phyloP scores from a whole-genome alignment of 2,329 filamentous ascomycete genomes.

The Dactylellina sp. region DNA sequence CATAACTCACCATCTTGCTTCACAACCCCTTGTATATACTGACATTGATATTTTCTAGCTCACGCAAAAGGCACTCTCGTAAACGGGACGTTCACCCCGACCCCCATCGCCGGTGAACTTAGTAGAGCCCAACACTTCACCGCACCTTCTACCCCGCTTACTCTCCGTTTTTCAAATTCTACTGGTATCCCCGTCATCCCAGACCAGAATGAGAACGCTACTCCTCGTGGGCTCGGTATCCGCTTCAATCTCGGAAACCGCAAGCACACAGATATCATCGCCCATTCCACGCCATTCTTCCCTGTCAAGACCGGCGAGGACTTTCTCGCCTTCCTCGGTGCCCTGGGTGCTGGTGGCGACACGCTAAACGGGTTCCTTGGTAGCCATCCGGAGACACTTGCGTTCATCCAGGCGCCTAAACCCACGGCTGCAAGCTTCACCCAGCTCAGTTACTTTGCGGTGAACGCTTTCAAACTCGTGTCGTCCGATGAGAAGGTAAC shows the following conservation, averaged over 20 bases:
- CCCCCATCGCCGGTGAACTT: constrained; percentile 65
- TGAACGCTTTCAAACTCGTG: constrained; percentile 68
- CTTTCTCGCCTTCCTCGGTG: constrained; percentile 62
- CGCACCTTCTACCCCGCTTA: constrained; percentile 65
- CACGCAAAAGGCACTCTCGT: constrained; percentile 70
- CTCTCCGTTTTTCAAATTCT: constrained; percentile 68
- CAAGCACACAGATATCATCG: constrained; percentile 70
- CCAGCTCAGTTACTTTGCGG: constrained; percentile 66
- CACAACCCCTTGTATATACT: background rate
- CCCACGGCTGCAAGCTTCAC: constrained; percentile 68
- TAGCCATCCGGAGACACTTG: constrained; percentile 66
- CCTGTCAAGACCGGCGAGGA: constrained; percentile 69
- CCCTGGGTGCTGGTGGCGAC: constrained; percentile 19
- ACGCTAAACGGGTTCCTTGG: constrained; percentile 65
- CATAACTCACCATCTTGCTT: no score
- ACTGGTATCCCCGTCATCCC: constrained; percentile 68
- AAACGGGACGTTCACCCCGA: constrained; percentile 68
- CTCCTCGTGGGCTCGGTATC: constrained; percentile 67
- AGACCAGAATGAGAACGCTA: constrained; percentile 66
- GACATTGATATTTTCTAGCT: constrained; percentile 62
- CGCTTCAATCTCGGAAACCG: constrained; percentile 67
- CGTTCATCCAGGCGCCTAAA: constrained; percentile 68
- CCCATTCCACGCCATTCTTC: constrained; percentile 69
- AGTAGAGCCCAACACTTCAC: constrained; percentile 68
- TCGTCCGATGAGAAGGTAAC: constrained; percentile 64